These are phyloP conservation scores for Fusarium siculi DNA, from an alignment of 2,329 filamentous ascomycete species.

Conservation along the genomic window DNA sequence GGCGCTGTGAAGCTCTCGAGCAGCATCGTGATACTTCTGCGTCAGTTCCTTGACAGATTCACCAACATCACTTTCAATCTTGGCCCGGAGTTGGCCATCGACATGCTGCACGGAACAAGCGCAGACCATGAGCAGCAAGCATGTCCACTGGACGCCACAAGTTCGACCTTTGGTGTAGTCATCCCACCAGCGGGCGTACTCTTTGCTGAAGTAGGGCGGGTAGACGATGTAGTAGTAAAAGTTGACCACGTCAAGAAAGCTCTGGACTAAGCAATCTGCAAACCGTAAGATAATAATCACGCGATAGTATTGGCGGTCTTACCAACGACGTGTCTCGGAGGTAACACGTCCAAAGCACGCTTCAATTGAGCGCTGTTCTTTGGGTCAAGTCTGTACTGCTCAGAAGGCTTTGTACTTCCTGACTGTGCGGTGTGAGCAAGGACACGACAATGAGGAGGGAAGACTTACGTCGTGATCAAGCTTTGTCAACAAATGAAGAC, in stretches of 20 bases:
- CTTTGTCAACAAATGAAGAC: constrained; percentile 20
- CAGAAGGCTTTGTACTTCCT: constrained; percentile 13
- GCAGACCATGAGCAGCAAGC: constrained; percentile 22
- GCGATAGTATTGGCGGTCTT: not conserved
- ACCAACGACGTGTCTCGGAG: constrained; percentile 16
- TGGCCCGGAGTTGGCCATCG: constrained; percentile 2
- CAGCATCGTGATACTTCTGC: constrained; percentile 17
- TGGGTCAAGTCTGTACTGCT: constrained; percentile 11
- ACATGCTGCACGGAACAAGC: constrained; percentile 24
- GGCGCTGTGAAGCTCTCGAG: constrained; percentile 20
- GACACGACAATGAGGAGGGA: too few relatives aligned
- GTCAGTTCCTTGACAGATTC: constrained; percentile 11
- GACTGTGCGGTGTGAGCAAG: not conserved
- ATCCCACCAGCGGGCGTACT: constrained; percentile 23
- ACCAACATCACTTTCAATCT: constrained; percentile 3
- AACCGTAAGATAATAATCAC: not conserved
- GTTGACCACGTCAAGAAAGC: constrained; percentile 23
- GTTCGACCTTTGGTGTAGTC: constrained; percentile 17
- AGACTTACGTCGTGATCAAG: constrained; percentile 19
- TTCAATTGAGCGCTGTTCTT: constrained; percentile 10
- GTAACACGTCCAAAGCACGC: constrained; percentile 7
- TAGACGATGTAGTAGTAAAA: constrained; percentile 29
- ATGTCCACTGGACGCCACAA: constrained; percentile 23
- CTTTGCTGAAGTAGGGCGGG: constrained; percentile 23
- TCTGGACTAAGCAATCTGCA: constrained; percentile 11